Evolutionary conservation across 2,329 filamentous ascomycete species (phyloP), one percentile per base, ranked within the genome.

Genomic region (Nemania sp.): DNA sequence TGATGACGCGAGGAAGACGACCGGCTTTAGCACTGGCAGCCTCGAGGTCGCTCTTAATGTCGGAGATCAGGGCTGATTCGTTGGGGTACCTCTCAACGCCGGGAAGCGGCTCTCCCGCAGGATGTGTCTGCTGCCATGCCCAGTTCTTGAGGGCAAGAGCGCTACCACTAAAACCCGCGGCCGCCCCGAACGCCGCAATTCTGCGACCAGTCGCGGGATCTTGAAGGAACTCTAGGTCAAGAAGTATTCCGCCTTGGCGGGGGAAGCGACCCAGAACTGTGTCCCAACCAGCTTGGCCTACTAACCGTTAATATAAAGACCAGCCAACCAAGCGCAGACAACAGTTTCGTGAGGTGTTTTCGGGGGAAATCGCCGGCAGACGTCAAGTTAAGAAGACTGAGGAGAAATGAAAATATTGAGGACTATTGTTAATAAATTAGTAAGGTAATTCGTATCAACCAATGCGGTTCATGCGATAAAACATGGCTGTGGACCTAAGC

Each of bases 201-300:
- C 90, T 80, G 48, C 90, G 81, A 39, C 90, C 90, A 32, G 79
- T 82, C 65, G 88, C 84, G 3, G 67, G 66, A 67, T 96, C 89
- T 40, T 86, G 84, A 39, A 97, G 81, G 74, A 97, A 97, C 74
- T 97, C 93, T 39, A 97, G 83, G 71, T 97, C 93, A 60, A 92
- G 85, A 13, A 97, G 85, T 0, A 85, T 88, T 67, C 91, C 91
- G 56, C 87, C 86, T 59, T 91, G 92, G 21, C 86, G 83, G 29
- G 90, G 84, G 75, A 92, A 97, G 57, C 93, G 84, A 59, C 87
- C 82, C n/a, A 97, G 85, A 5, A 92, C 90, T 43, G 85, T 83
- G 59, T 91, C 86, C 91, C 91, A 97, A 29, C 89, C 89, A 29
- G 79, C 85, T 77, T 95, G 91, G 67, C 40, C 50, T 64, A 48